phyloP scores from a whole-genome alignment of 2,329 filamentous ascomycete species.

The Aspergillus sojae region DNA sequence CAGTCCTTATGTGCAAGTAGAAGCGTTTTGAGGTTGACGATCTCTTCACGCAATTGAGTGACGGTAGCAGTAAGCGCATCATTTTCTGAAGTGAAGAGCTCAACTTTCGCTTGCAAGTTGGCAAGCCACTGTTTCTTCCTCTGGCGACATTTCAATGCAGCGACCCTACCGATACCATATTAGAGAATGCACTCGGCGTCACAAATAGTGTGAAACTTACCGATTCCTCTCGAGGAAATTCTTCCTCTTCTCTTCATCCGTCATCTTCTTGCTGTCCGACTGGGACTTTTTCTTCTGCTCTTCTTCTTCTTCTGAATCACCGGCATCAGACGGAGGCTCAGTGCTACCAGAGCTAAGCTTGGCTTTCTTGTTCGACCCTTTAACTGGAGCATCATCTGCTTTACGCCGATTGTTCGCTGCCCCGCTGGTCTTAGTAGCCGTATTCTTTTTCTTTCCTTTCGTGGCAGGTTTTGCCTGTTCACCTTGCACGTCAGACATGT shows the following conservation, averaged over 20 bases:
- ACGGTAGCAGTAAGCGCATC: constrained; percentile 84
- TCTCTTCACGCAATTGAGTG: constrained; percentile 82
- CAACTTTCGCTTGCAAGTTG: constrained; percentile 91
- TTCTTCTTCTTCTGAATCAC: constrained; percentile 57
- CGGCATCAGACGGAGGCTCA: constrained; percentile 47
- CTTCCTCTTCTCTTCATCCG: constrained; percentile 96
- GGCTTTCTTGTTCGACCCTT: constrained; percentile 72
- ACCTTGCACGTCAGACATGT: constrained; percentile 73
- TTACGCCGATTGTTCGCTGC: constrained; percentile 73
- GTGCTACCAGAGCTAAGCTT: constrained; percentile 60
- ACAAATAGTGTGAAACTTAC: constrained; percentile 57
- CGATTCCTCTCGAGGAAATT: constrained; percentile 97
- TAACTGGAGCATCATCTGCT: constrained; percentile 69
- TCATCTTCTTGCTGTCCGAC: constrained; percentile 76
- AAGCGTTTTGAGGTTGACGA: constrained; percentile 91
- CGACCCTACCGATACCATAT: constrained; percentile 65
- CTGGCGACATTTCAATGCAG: constrained; percentile 94
- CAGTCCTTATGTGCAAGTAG: constrained; percentile 95
- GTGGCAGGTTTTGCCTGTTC: constrained; percentile 66
- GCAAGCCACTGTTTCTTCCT: constrained; percentile 99
- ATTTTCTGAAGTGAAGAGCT: constrained; percentile 89
- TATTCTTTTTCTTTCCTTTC: constrained; percentile 70
- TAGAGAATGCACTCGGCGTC: background rate
- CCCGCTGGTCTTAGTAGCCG: constrained; percentile 48
- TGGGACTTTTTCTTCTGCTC: constrained; percentile 55